Percentiles rank a stretch among this genome's conserved stretches.
Conservation (phyloP, 306 rosid species). For the Prunus campanulata region DNA sequence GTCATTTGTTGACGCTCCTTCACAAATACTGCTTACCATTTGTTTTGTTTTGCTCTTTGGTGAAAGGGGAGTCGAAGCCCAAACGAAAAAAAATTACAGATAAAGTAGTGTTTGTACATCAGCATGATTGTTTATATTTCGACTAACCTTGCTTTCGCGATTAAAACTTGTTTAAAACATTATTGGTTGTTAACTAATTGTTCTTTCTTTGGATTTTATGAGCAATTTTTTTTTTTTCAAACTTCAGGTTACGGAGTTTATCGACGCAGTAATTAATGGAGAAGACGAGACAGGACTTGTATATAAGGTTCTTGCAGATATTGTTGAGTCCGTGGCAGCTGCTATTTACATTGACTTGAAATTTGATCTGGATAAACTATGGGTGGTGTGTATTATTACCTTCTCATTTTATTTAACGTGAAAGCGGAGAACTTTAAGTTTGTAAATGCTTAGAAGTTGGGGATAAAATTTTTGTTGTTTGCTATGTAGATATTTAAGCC, state of each 20-base stretch:
- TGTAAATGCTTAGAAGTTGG: background rate
- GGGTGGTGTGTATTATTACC: conserved; percentile 56
- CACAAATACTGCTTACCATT: no score
- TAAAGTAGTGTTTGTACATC: no score
- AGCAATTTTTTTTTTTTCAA: background rate
- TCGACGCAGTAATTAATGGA: conserved; percentile 16
- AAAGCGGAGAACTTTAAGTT: background rate
- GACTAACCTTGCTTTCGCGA: background rate
- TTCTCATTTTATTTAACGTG: background rate
- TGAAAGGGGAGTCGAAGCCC: no score
- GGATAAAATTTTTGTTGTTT: background rate
- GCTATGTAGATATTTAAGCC: conserved; percentile 47
- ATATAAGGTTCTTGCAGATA: conserved; percentile 70
- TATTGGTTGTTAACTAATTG: no score
- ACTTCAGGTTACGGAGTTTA: conserved; percentile 49
- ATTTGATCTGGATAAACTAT: conserved; percentile 45
- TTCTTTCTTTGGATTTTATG: no score
- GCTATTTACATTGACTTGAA: conserved; percentile 59
- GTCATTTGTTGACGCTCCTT: no score
- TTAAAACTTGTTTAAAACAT: no score
- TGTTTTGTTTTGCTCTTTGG: no score
- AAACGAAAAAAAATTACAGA: no score
- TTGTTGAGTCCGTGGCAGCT: conserved; percentile 71
- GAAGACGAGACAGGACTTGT: conserved; percentile 21
- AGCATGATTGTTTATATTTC: no score